Percentiles rank a stretch among this genome's conserved stretches.
Conservation (phyloP, 2,329 filamentous ascomycete genomes). For the Stemphylium lycopersici region DNA sequence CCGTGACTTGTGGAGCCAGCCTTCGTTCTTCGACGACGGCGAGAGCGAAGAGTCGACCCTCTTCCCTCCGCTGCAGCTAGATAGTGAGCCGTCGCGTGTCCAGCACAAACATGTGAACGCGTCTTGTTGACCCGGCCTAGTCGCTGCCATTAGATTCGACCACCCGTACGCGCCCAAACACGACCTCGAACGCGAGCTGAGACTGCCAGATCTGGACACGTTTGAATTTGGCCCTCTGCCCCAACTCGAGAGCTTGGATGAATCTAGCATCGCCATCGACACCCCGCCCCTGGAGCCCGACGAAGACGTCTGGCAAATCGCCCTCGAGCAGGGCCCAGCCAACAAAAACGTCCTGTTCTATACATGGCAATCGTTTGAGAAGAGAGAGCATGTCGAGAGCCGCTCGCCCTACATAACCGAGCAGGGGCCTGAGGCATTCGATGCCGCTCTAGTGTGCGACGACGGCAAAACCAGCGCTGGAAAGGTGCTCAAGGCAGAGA, state of each 20-base stretch:
- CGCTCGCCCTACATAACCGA: slow-evolving; percentile 69
- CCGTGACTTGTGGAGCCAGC: slow-evolving; percentile 65
- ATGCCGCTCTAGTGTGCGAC: slow-evolving; percentile 61
- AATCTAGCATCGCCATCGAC: slow-evolving; percentile 36
- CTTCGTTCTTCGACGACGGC: slow-evolving; percentile 51
- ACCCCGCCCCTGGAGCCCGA: slow-evolving; percentile 35
- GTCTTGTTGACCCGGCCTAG: slow-evolving; percentile 34
- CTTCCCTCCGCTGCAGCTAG: slow-evolving; percentile 44
- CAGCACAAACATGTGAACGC: slow-evolving; percentile 15
- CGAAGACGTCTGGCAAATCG: slow-evolving; percentile 50
- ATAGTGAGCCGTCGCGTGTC: slow-evolving; percentile 44
- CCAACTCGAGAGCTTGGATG: slow-evolving; percentile 42
- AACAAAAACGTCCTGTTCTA: slow-evolving; percentile 53
- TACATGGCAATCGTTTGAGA: slow-evolving; percentile 73
- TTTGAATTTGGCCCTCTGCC: slow-evolving; percentile 50
- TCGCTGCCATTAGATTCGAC: slow-evolving; percentile 44
- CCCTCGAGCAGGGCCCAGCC: slow-evolving; percentile 39
- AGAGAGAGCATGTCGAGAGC: slow-evolving; percentile 48
- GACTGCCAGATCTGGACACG: slow-evolving; percentile 47
- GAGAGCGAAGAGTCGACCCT: slow-evolving; percentile 32
- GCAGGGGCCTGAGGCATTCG: slow-evolving; percentile 68
- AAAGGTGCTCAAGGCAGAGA: slow-evolving; percentile 46
- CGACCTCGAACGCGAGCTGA: slow-evolving; percentile 42
- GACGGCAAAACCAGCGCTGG: slow-evolving; percentile 48
- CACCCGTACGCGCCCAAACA: slow-evolving; percentile 50